Evolutionary conservation across 2,329 filamentous ascomycete genomes (phyloP).

Genomic region (Botryotinia calthae): DNA sequence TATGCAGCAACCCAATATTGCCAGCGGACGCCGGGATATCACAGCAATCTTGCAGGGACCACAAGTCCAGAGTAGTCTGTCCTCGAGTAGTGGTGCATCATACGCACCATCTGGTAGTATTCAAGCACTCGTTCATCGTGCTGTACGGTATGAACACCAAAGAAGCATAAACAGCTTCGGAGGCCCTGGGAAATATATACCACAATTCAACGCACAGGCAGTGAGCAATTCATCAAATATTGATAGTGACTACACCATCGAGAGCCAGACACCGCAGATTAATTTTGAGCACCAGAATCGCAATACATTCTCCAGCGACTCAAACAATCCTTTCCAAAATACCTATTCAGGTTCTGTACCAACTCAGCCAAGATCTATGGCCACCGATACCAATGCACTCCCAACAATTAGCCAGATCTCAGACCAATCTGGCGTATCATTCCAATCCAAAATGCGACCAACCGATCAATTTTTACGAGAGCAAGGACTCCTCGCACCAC

Average conservation of each 20-base stretch:
- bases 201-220: background rate
- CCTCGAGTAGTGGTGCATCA: fast-evolving
- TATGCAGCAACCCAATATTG: fast-evolving
- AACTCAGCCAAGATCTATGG: too few relatives aligned
- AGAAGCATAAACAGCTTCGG: background rate
- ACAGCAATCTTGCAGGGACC: background rate
- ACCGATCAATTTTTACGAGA: background rate
- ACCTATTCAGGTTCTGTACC: too few relatives aligned
- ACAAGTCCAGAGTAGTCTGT: fast-evolving
- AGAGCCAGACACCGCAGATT: background rate
- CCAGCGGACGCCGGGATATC: fast-evolving
- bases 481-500: background rate
- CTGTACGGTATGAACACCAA: fast-evolving
- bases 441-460: background rate
- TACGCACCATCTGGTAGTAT: fast-evolving
- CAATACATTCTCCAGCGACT: too few relatives aligned
- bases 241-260: background rate
- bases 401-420: fast-evolving
- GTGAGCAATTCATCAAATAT: fast-evolving
- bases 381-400: too few relatives aligned
- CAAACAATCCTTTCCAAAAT: too few relatives aligned
- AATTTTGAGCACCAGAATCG: background rate
- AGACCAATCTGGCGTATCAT: fast-evolving
- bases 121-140: background rate
- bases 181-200: background rate